These are phyloP conservation scores for Cryptomeria japonica DNA, from an alignment of 75 land plant genomes.

Conservation along the genomic window DNA sequence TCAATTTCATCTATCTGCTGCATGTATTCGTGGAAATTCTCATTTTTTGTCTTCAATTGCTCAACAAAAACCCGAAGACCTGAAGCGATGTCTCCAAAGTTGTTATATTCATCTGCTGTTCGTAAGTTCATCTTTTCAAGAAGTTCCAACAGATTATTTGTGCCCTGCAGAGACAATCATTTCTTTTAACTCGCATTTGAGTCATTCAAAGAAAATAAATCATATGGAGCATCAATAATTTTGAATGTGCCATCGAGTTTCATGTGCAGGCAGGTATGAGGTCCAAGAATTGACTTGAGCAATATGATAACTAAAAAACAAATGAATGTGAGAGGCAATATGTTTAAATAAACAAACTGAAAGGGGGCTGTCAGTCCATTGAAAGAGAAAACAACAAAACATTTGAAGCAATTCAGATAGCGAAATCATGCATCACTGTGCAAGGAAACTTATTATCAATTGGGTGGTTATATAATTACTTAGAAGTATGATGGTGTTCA, in stretches of 20 bases:
- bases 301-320: background rate
- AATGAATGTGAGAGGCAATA: background rate
- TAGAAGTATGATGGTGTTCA: background rate
- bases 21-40: slow-evolving; percentile 55
- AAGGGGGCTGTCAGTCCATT: background rate
- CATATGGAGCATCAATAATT: background rate
- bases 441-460: background rate
- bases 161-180: slow-evolving; percentile 47
- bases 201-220: background rate
- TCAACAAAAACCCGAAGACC: slow-evolving; percentile 88
- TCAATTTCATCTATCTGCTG: slow-evolving; percentile 57
- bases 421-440: background rate
- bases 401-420: background rate
- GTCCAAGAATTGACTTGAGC: background rate
- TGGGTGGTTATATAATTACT: background rate
- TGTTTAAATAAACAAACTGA: background rate
- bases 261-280: background rate
- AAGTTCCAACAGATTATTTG: slow-evolving; percentile 61
- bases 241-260: background rate
- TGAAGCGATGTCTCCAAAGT: slow-evolving; percentile 83
- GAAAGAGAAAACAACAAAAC: background rate
- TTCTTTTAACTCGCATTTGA: background rate
- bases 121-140: slow-evolving; percentile 80
- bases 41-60: slow-evolving; percentile 73
- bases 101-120: slow-evolving; percentile 78